These are phyloP conservation scores for Kondoa subrosea DNA, from an alignment of 768 basidiomycete species.

Conservation along the genomic window DNA sequence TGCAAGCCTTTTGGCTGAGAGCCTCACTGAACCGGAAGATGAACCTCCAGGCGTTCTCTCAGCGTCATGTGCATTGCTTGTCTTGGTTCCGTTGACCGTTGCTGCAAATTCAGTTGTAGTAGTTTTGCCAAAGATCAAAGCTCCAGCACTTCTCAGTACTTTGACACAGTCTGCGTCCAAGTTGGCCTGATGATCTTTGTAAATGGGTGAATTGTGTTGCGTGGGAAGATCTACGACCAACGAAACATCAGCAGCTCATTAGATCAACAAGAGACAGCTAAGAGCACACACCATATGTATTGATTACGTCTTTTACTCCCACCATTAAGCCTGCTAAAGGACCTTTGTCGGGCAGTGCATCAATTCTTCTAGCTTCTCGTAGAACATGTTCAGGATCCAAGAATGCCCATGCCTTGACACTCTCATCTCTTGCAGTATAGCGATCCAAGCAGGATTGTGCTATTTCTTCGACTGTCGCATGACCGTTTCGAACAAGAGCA, in stretches of 20 bases:
- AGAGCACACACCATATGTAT: slow-evolving; percentile 20
- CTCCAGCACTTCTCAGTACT: slow-evolving; percentile 27
- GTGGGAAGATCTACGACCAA: slow-evolving; percentile 31
- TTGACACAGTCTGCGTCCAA: slow-evolving; percentile 27
- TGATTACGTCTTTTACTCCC: slow-evolving; percentile 29
- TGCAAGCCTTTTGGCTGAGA: too few relatives aligned
- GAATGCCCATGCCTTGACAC: slow-evolving; percentile 28
- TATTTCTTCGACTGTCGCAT: slow-evolving; percentile 25
- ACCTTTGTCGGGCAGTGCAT: slow-evolving; percentile 22
- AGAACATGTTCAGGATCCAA: slow-evolving; percentile 23
- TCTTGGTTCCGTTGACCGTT: slow-evolving; percentile 20
- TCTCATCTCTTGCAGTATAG: slow-evolving; percentile 21
- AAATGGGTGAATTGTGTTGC: slow-evolving; percentile 28
- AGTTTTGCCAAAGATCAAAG: slow-evolving; percentile 27
- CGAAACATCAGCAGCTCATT: not conserved
- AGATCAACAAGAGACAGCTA: too few relatives aligned
- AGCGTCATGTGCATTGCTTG: slow-evolving; percentile 22
- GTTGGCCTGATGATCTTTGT: slow-evolving; percentile 22
- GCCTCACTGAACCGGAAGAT: slow-evolving; percentile 26
- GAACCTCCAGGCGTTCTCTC: slow-evolving; percentile 30
- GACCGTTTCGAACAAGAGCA: slow-evolving; percentile 16
- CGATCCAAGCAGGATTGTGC: slow-evolving; percentile 22
- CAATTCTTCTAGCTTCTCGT: slow-evolving; percentile 21
- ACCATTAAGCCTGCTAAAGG: slow-evolving; percentile 27
- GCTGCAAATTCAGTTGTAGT: slow-evolving; percentile 31